Evolutionary conservation across 108 stramenopile species (phyloP).

Genomic region (Stephanodiscus minutulus): DNA sequence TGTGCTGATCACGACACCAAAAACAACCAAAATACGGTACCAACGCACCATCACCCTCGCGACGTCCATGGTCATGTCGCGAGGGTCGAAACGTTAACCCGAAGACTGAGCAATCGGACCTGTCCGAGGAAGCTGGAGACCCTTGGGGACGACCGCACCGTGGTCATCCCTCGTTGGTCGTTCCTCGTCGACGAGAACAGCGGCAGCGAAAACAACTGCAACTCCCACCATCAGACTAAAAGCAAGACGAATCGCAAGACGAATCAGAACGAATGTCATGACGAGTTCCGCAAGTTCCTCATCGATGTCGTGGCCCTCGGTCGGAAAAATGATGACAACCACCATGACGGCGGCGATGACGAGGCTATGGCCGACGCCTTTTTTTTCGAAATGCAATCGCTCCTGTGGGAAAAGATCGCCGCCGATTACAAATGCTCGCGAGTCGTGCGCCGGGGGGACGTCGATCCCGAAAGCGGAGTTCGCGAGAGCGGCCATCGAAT

Average conservation of each 20-base stretch:
- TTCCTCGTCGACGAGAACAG: slow-evolving; percentile 32
- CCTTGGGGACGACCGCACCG: slow-evolving; percentile 78
- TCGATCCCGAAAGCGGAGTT: slow-evolving; percentile 73
- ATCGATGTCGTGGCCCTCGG: not conserved
- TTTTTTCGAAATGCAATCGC: slow-evolving; percentile 26
- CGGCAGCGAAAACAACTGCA: not conserved
- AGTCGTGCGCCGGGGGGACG: slow-evolving; percentile 72
- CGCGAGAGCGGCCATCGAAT: slow-evolving; percentile 79
- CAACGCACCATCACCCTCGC: not conserved
- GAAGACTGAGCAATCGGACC: slow-evolving; percentile 30
- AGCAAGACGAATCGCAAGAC: not conserved
- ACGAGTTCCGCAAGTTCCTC: slow-evolving; percentile 21
- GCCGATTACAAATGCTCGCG: slow-evolving; percentile 44
- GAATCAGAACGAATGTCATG: not conserved
- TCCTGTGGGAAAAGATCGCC: slow-evolving; percentile 63
- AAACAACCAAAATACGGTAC: not conserved
- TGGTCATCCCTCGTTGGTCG: slow-evolving; percentile 65
- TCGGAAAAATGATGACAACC: not conserved
- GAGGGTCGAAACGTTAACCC: slow-evolving; percentile 35
- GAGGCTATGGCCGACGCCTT: not conserved
- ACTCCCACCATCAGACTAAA: too few species aligned
- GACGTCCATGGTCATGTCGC: not conserved
- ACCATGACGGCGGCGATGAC: not conserved
- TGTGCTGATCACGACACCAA: not conserved
- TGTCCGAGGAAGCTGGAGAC: slow-evolving; percentile 63